phyloP scores from a whole-genome alignment of 345 rosid genomes.

The Populus euphratica region DNA sequence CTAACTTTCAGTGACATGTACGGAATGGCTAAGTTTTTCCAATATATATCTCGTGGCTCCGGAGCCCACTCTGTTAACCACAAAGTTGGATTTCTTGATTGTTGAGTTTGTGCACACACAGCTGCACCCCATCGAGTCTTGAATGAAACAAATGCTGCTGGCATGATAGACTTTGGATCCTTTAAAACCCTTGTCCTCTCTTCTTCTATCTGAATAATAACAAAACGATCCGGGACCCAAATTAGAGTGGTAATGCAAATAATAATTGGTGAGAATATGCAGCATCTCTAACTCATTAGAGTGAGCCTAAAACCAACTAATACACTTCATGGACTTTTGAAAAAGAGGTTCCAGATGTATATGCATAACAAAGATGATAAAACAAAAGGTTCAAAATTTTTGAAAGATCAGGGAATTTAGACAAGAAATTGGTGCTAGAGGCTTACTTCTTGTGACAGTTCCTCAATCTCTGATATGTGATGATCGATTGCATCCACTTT shows the following conservation, averaged over 20 bases:
- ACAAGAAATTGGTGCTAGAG: neutral
- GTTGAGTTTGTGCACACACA: constrained; percentile 94
- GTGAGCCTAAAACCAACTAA: neutral
- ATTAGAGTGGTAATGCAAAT: neutral
- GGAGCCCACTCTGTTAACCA: constrained; percentile 98
- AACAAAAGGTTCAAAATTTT: neutral
- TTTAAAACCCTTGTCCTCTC: constrained; percentile 58
- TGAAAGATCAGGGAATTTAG: neutral
- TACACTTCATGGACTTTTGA: neutral
- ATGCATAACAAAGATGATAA: neutral
- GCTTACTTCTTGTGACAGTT: constrained; percentile 66
- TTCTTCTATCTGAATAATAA: constrained; percentile 51
- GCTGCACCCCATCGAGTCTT: constrained; percentile 97
- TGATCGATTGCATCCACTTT: constrained; percentile 76
- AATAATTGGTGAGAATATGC: neutral
- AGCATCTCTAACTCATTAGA: neutral
- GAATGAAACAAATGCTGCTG: constrained; percentile 93
- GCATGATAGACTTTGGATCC: constrained; percentile 75
- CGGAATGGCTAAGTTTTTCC: constrained; percentile 86
- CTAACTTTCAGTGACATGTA: constrained; percentile 66
- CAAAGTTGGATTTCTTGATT: constrained; percentile 72
- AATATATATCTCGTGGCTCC: constrained; percentile 89
- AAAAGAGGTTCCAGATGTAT: neutral
- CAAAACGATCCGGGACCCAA: constrained; percentile 12
- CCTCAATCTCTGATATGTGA: constrained; percentile 61